A percentile compares a stretch with the other conserved stretches of the same genome.
Evolutionary conservation across 495 filamentous ascomycete species (phyloP).

Genomic region (Talaromyces liani): DNA sequence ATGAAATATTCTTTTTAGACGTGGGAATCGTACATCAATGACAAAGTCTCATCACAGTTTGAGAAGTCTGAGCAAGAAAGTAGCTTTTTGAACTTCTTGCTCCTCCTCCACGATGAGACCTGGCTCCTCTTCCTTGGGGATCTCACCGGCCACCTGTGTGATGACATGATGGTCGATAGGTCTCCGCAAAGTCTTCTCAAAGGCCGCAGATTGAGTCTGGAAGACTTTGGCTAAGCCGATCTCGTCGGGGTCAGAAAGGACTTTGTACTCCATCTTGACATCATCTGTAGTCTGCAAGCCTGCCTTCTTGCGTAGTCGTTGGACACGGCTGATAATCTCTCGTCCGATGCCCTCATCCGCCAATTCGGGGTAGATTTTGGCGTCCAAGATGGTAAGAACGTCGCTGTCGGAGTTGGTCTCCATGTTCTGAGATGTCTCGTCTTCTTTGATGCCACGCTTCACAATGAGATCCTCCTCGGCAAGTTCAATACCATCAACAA

Average conservation of each 20-base stretch:
- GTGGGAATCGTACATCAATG: background rate
- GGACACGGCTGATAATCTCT: conserved; percentile 78
- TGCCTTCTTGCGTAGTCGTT: conserved; percentile 74
- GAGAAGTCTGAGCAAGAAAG: conserved; percentile 74
- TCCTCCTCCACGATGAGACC: conserved; percentile 77
- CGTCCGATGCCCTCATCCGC: conserved; percentile 68
- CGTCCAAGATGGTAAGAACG: conserved; percentile 76
- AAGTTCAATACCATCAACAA: conserved; percentile 77
- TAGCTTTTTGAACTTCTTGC: conserved; percentile 82
- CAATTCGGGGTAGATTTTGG: conserved; percentile 63
- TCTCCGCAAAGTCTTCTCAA: conserved; percentile 74
- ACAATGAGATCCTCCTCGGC: conserved; percentile 77
- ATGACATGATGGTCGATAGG: conserved; percentile 68
- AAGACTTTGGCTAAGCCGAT: conserved; percentile 71
- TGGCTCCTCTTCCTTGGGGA: conserved; percentile 43
- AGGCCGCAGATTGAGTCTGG: conserved; percentile 53
- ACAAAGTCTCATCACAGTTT: conserved; percentile 39
- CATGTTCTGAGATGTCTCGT: conserved; percentile 54
- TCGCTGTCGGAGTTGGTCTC: conserved; percentile 83
- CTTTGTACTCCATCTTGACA: conserved; percentile 74
- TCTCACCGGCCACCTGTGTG: conserved; percentile 57
- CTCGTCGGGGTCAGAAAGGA: conserved; percentile 68
- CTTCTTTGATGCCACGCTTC: conserved; percentile 67
- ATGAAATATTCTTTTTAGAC: background rate
- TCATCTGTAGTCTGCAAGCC: conserved; percentile 76